These are phyloP conservation scores for Ceratocystis harringtonii DNA, from an alignment of 2,329 filamentous ascomycete species.

Conservation along the genomic window DNA sequence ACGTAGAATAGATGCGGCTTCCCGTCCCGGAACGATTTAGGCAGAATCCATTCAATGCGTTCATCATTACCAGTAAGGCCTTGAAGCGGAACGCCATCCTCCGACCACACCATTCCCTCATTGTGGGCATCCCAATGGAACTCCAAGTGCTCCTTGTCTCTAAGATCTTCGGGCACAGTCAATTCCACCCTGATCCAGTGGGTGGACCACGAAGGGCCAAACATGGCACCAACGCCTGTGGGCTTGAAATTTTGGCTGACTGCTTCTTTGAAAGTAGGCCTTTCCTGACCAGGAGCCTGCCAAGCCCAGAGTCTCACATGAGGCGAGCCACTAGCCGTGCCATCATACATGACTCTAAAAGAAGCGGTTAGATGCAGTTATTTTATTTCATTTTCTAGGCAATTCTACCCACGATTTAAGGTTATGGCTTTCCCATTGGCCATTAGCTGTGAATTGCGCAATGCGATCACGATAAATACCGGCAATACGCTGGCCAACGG, in stretches of 20 bases:
- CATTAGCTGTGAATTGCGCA: slow-evolving; percentile 60
- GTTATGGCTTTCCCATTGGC: slow-evolving; percentile 65
- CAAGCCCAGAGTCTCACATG: slow-evolving; percentile 77
- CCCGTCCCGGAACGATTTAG: slow-evolving; percentile 65
- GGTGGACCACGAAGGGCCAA: slow-evolving; percentile 92
- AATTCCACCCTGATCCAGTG: slow-evolving; percentile 89
- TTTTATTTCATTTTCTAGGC: neutral
- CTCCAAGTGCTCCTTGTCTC: slow-evolving; percentile 68
- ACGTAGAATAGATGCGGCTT: slow-evolving; percentile 83
- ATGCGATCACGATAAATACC: slow-evolving; percentile 77
- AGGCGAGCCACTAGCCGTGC: slow-evolving; percentile 47
- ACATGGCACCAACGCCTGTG: slow-evolving; percentile 59
- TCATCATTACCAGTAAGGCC: slow-evolving; percentile 84
- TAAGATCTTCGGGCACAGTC: slow-evolving; percentile 58
- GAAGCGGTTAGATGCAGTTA: neutral
- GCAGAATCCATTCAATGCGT: slow-evolving; percentile 80
- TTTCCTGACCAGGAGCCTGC: slow-evolving; percentile 61
- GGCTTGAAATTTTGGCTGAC: slow-evolving; percentile 40
- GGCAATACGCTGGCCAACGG: slow-evolving; percentile 64
- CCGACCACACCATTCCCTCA: slow-evolving; percentile 86
- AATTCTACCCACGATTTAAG: slow-evolving; percentile 45
- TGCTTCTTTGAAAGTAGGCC: slow-evolving; percentile 66
- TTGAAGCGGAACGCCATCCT: slow-evolving; percentile 79
- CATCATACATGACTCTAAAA: slow-evolving; percentile 56
- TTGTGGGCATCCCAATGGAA: slow-evolving; percentile 93